A percentile compares a stretch with the other conserved stretches of the same genome.
Conservation (phyloP, 129 eudicot species). For the Flaveria bidentis region DNA sequence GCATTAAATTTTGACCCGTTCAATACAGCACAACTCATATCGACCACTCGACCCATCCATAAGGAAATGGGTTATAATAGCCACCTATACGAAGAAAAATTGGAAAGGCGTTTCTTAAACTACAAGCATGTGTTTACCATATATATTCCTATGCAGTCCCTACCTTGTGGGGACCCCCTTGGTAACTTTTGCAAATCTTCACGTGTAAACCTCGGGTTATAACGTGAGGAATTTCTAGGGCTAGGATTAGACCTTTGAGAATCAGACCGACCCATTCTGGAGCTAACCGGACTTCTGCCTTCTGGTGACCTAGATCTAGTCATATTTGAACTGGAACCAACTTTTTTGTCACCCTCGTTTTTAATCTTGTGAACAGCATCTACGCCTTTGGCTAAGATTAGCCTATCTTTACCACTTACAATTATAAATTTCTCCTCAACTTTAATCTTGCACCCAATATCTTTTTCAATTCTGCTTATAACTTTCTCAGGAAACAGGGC, state of each 20-base stretch:
- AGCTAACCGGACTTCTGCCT: conserved; percentile 57
- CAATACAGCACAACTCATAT: not conserved
- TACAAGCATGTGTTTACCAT: conserved; percentile 31
- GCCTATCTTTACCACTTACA: conserved; percentile 89
- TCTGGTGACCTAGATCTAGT: conserved; percentile 66
- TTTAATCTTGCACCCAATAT: conserved; percentile 84
- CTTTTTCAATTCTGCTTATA: conserved; percentile 63
- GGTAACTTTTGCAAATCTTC: conserved; percentile 68
- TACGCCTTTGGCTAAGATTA: conserved; percentile 76
- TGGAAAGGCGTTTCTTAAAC: not conserved
- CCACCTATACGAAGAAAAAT: not conserved
- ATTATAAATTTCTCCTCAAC: conserved; percentile 88
- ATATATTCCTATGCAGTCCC: conserved; percentile 30
- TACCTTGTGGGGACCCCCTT: conserved; percentile 60
- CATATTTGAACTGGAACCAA: conserved; percentile 44
- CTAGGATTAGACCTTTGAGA: conserved; percentile 64
- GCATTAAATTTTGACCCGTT: not conserved
- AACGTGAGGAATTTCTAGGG: conserved; percentile 41
- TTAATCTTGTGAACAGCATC: conserved; percentile 86
- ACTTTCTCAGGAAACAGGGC: conserved; percentile 75
- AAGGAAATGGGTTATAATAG: not conserved
- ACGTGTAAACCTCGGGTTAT: conserved; percentile 54
- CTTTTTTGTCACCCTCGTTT: conserved; percentile 61
- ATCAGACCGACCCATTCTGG: conserved; percentile 55
- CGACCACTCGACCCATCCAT: not conserved